phyloP scores from a whole-genome alignment of 1,284 basidiomycete genomes.

The Earliella scabrosa region DNA sequence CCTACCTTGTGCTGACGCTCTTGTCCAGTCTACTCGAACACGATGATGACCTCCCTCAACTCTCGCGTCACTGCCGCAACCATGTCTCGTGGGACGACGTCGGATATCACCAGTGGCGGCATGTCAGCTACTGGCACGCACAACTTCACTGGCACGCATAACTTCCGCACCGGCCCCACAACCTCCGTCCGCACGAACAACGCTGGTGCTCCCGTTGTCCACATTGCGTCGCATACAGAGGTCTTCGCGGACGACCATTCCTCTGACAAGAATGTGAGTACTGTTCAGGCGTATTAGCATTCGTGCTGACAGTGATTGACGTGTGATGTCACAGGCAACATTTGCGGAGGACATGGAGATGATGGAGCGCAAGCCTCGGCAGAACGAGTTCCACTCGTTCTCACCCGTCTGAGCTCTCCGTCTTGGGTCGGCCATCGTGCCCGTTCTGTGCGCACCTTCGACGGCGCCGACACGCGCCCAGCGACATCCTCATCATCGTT shows the following conservation, averaged over 20 bases:
- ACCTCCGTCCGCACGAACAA: neutral
- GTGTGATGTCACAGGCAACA: too few relatives aligned
- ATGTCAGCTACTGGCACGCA: neutral
- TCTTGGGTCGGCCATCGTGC: neutral
- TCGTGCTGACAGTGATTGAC: too few relatives aligned
- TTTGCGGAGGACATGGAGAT: slow-evolving; percentile 7
- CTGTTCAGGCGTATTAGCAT: too few relatives aligned
- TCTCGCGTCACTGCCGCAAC: slow-evolving; percentile 1
- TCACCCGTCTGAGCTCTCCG: neutral
- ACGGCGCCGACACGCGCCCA: neutral
- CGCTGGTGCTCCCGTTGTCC: neutral
- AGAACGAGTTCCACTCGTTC: neutral
- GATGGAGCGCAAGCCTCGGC: slow-evolving; percentile 1
- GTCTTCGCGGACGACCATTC: neutral
- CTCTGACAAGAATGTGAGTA: slow-evolving; percentile 2
- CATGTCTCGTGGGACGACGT: neutral
- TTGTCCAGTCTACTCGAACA: slow-evolving; percentile 10
- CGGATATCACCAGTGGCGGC: neutral
- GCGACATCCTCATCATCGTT: neutral
- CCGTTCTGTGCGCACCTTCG: too few relatives aligned
- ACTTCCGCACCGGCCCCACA: neutral
- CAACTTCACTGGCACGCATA: neutral
- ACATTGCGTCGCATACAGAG: slow-evolving; percentile 9
- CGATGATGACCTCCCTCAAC: slow-evolving; percentile 15
- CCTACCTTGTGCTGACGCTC: too few relatives aligned